Base-by-base conservation (phyloP, 2,329 filamentous ascomycete species). In the Nemania sp. region DNA sequence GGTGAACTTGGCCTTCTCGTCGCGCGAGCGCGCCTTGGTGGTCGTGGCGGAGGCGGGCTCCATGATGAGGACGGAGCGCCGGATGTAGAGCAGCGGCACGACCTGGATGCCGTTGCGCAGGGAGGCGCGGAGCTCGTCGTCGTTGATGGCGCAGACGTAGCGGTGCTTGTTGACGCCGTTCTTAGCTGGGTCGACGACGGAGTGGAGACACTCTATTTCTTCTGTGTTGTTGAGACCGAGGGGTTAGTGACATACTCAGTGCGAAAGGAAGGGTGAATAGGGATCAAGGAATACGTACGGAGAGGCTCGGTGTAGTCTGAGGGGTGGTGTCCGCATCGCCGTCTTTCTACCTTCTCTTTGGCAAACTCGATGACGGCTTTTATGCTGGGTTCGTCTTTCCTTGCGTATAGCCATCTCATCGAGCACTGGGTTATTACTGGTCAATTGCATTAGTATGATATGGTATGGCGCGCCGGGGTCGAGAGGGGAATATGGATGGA, bases 341-440 rank as follows among this genome's bases (percentile, higher is more conserved):
- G 84, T 66, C 93, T 87, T 80, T 96, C 93, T 76, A 89, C 89
- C 15, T 84, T 86, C 52, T 70, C 68, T 81, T 96, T 95, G 22
- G 92, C 93, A 71, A 90, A 84, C 53, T 90, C 87, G 75, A 97
- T 94, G 59, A 92, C 86, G n/a, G 82, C 82, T 70, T 80, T 77
- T 26, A 86, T 80, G 29, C 85, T 83, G 2, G 86, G 84, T 66
- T 88, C 86, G 73, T 77, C 83, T 70, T 87, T 87, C 61, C 85
- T 83, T 20, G 85, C 85, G 80, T 95, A 95, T 52, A 96, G 86
- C 78, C 93, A 91, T 73, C 92, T 89, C 78, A 94, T 94, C 66
- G 88, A 91, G 82, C 92, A 94, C 82, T 93, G 91, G 22, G 92
- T 93, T 71, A 94, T 92, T 88, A 94, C 88, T 90, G 66, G 3